Evolutionary conservation across 495 filamentous ascomycete genomes (phyloP), one percentile per base, ranked within the genome.

Genomic region (Durotheca rogersii): DNA sequence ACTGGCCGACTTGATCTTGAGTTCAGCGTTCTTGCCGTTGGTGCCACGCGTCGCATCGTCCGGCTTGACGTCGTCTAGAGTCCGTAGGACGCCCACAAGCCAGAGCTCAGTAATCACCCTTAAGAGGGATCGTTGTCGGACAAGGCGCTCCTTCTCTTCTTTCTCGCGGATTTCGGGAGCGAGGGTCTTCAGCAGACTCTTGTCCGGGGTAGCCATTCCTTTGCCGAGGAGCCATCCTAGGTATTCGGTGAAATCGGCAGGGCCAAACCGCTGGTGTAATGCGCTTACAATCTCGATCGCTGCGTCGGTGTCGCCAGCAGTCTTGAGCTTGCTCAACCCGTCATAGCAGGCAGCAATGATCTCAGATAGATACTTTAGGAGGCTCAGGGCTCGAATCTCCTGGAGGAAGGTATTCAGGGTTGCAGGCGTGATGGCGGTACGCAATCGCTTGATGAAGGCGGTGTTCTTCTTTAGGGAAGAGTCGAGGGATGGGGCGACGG

Each of bases 391-490:
- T 49, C 87, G 86, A 57, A 95, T 88, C 61, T 99, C 93, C 64
- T 94, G 84, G 31, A 96, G 69, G 68, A 97, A 94, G 47, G 89
- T 90, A 42, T 80, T 74, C 31, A 88, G 78, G 34, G 86, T 85
- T 39, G 88, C 78, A 38, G 87, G 74, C 47, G 82, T 90, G 51
- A 97, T 85, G 31, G 90, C 88, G 19, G 93, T 96, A 27, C 93
- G 88, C 25, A 97, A 77, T 42, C 94, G 87, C 69, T 96, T 96
- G 67, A 99, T 99, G 68, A 97, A 96, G 48, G 92, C 91, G 9
- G 93, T 99, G 62, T 99, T 99, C 72, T 97, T 99, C 76, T 96
- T 97, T 60, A 99, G 78, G 21, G 91, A 92, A 12, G 94, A 95
- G 67, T 99, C 94, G 53, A 99, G 85, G 18, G 89, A 88, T 47